phyloP scores from a whole-genome alignment of 2,329 filamentous ascomycete genomes.

The Pestalotiopsis sp. region DNA sequence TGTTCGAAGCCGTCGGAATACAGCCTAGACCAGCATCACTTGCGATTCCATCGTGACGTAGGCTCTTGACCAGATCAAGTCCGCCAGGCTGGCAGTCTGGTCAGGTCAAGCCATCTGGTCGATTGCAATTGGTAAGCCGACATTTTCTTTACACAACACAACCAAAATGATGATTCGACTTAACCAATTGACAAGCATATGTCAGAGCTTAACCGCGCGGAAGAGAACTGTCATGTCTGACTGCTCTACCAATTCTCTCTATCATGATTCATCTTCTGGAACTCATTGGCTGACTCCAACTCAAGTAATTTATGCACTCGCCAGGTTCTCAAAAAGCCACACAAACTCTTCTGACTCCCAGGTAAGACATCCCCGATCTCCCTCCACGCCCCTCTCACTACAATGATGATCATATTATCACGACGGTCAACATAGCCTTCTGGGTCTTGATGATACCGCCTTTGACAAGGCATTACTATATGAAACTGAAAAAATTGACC shows the following conservation, averaged over 20 bases:
- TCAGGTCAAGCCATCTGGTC: not conserved
- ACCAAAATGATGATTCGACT: constrained; percentile 79
- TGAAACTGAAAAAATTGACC: constrained; percentile 34
- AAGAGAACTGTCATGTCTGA: constrained; percentile 54
- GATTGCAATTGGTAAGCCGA: not conserved
- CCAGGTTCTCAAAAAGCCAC: not conserved
- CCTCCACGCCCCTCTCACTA: constrained; percentile 21
- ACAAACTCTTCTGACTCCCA: not conserved
- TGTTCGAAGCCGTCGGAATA: not conserved
- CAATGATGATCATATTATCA: constrained; percentile 77
- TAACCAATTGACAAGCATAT: constrained; percentile 92
- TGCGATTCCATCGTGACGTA: not conserved
- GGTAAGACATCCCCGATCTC: constrained; percentile 19
- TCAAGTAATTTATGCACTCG: not conserved
- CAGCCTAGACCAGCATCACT: not conserved
- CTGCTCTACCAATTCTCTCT: constrained; percentile 21
- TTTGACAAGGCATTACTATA: constrained; percentile 66
- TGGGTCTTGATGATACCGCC: constrained; percentile 78
- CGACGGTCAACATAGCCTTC: constrained; percentile 85
- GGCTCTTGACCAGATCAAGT: not conserved
- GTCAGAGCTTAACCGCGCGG: constrained; percentile 72
- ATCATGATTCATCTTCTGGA: not conserved
- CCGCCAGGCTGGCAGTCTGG: not conserved
- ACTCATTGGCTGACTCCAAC: not conserved
- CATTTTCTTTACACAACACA: constrained; percentile 15